These are phyloP conservation scores for Venustampulla echinocandica DNA, from an alignment of 495 filamentous ascomycete species.

Conservation along the genomic window DNA sequence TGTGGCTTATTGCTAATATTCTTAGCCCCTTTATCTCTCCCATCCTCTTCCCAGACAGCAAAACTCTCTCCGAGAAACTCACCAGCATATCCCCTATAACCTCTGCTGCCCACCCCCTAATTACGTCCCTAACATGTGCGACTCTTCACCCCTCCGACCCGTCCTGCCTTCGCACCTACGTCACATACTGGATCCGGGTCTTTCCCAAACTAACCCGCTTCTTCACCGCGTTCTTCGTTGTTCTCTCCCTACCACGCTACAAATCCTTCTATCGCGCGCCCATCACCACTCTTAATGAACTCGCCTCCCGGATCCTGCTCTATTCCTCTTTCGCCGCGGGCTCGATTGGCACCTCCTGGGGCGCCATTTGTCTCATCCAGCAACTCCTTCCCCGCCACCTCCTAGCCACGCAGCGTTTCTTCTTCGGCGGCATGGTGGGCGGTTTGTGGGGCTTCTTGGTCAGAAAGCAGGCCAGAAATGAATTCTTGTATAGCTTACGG, in stretches of 20 bases:
- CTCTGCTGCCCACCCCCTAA: constrained; percentile 74
- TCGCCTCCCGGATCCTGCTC: constrained; percentile 55
- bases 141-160: constrained; percentile 84
- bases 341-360: constrained; percentile 75
- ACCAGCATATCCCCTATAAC: constrained; percentile 66
- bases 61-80: constrained; percentile 57
- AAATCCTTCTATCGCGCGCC: constrained; percentile 58
- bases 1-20: background rate
- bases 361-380: constrained; percentile 78
- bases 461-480: constrained; percentile 47
- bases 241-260: constrained; percentile 58
- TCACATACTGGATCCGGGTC: constrained; percentile 71
- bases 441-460: constrained; percentile 76
- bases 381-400: constrained; percentile 61
- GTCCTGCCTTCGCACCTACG: constrained; percentile 74
- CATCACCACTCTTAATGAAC: constrained; percentile 49
- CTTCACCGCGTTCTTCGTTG: constrained; percentile 60
- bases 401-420: constrained; percentile 76
- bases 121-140: constrained; percentile 76
- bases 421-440: constrained; percentile 75
- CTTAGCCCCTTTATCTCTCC: constrained; percentile 67
- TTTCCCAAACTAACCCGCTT: constrained; percentile 72
- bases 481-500: constrained; percentile 65
- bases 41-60: constrained; percentile 68
- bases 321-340: constrained; percentile 68